These are phyloP conservation scores for Yarrowia bubula DNA, from an alignment of 805 yeast genomes.

Conservation along the genomic window DNA sequence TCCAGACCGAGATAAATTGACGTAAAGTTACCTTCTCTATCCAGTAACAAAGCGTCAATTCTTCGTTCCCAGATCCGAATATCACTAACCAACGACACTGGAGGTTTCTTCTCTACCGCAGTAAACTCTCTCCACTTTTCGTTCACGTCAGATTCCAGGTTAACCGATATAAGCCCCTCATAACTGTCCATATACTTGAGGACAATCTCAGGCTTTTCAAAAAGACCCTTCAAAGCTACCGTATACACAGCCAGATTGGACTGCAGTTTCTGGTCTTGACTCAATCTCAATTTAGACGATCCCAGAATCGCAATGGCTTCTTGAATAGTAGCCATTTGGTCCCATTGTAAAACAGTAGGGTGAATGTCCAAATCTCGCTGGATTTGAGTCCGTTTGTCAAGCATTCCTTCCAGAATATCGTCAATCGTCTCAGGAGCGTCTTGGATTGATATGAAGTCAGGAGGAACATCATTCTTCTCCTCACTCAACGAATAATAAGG, in stretches of 20 bases:
- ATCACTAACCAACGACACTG: background rate
- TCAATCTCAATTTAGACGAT: background rate
- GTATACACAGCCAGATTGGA: background rate
- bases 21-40: background rate
- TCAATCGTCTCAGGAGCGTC: background rate
- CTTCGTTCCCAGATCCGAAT: background rate
- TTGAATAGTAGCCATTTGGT: constrained; percentile 1
- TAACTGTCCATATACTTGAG: constrained; percentile 1
- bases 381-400: background rate
- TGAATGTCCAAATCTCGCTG: constrained; percentile 3
- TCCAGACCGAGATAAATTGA: background rate
- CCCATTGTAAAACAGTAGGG: background rate
- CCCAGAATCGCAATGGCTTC: constrained; percentile 6
- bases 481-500: background rate
- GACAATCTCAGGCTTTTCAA: background rate
- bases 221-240: background rate
- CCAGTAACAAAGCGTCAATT: background rate
- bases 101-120: background rate
- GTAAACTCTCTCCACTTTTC: background rate
- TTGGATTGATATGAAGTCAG: background rate
- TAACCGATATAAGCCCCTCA: background rate
- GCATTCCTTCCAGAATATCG: background rate
- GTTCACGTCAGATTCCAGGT: background rate
- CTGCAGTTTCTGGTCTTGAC: constrained; percentile 3
- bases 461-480: background rate